Base-by-base conservation (phyloP, 1,284 basidiomycete genomes). In the Malassezia globosa region DNA sequence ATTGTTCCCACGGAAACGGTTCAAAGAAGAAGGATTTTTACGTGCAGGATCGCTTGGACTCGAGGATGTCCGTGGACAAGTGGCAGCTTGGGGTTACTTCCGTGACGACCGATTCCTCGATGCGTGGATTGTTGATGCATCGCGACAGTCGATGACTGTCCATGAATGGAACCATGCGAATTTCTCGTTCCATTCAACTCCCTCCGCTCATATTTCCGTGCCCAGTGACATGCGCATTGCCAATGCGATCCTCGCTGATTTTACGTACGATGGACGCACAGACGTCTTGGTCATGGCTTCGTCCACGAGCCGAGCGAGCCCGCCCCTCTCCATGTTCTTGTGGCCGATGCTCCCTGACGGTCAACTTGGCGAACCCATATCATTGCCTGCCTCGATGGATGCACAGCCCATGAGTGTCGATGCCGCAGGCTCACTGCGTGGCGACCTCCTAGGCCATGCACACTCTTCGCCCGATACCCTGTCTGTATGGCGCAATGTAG, bases 11-110 rank as follows among this genome's bases (percentile, higher is more conserved):
- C 53, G 66, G 38, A 66, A 89, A 70, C 78, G 86, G 35, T 94
- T 89, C 75, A 82, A 79, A n/a, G 80, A 82, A 45, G 90, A 92
- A 63, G 80, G 83, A 0, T 77, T 96, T 38, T 77, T 94, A 52
- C 77, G 81, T 57, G 83, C 87, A 1, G 90, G 88, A 1, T 73
- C 80, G 0, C 76, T 94, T 60, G 90, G 89, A 1, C 74, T 97
- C 16, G 60, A 59, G 16, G 77, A 78, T 31, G 75, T 76, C n/a
- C 56, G 80, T 33, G 81, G 80, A 19, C 79, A 84, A 48, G 78
- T 94, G 23, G 78, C 86, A 40, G 90, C 89, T 1, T 84, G 89
- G 64, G 92, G 87, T 24, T 92, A 97, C 74, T 90, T 87, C 72
- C 82, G 95, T 69, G 89, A 85, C 4, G 89, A 96, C 72, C 62